A percentile compares a stretch with the other conserved stretches of the same genome.
Evolutionary conservation across 495 filamentous ascomycete genomes (phyloP).

Genomic region (Podospora conica): DNA sequence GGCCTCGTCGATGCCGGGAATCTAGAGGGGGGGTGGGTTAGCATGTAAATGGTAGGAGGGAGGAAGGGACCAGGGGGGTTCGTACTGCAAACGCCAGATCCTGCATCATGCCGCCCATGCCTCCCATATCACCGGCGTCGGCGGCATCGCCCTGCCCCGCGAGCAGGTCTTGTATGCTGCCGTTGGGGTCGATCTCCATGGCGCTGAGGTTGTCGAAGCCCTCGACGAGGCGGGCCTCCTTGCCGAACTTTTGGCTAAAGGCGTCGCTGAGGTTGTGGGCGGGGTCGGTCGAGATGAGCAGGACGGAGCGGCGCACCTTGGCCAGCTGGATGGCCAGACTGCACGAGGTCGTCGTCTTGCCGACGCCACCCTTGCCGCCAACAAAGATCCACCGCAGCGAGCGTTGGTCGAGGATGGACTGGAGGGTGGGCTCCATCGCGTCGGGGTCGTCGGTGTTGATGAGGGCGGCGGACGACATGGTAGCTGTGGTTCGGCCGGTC

Average conservation of each 20-base stretch:
- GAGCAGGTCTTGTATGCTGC: conserved; percentile 92
- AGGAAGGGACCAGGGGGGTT: neutral
- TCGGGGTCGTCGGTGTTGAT: conserved; percentile 62
- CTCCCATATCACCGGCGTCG: conserved; percentile 54
- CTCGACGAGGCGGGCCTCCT: conserved; percentile 88
- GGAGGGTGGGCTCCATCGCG: conserved; percentile 81
- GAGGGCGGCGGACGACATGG: conserved; percentile 55
- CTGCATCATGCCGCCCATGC: conserved; percentile 59
- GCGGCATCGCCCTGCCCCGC: conserved; percentile 68
- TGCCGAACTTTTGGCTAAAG: conserved; percentile 98
- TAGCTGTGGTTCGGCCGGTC: neutral
- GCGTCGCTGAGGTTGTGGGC: conserved; percentile 98
- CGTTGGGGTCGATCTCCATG: conserved; percentile 99
- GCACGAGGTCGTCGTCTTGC: conserved; percentile 98
- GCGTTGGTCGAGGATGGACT: conserved; percentile 89
- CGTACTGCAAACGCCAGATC: conserved; percentile 58
- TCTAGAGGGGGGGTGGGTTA: conserved; percentile 47
- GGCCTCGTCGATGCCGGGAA: conserved; percentile 96
- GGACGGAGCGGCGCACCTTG: conserved; percentile 86
- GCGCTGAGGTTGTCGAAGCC: conserved; percentile 92
- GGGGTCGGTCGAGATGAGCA: conserved; percentile 97
- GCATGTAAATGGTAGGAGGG: neutral
- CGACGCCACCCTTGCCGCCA: conserved; percentile 97
- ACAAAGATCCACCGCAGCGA: conserved; percentile 98
- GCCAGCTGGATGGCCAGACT: conserved; percentile 97